These are phyloP conservation scores for Boletellus sp. DNA, from an alignment of 1,284 basidiomycete species.

Conservation along the genomic window DNA sequence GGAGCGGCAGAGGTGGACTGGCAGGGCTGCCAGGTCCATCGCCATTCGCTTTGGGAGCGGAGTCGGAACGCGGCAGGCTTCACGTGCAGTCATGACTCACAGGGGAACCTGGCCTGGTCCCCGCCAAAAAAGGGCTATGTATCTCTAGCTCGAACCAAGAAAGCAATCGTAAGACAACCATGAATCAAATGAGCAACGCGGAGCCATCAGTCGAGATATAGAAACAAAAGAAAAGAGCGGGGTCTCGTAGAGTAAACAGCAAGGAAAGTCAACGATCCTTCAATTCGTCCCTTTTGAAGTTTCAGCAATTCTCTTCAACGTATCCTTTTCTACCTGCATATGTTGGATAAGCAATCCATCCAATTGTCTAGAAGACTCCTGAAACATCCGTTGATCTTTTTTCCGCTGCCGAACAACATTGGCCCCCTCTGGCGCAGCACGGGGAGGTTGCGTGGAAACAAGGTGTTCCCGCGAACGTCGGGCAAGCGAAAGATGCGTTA, in stretches of 20 bases:
- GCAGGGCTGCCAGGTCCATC: slow-evolving; percentile 20
- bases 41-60: slow-evolving; percentile 26
- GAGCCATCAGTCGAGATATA: slow-evolving; percentile 3
- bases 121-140: slow-evolving; percentile 13
- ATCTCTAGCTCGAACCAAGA: too few species aligned
- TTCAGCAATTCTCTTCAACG: slow-evolving; percentile 62
- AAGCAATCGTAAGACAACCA: slow-evolving; percentile 20
- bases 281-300: slow-evolving; percentile 35
- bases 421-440: slow-evolving; percentile 29
- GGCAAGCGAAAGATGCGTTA: slow-evolving; percentile 31
- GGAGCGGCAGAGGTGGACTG: slow-evolving; percentile 5
- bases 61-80: slow-evolving; percentile 33
- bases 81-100: slow-evolving; percentile 27
- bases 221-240: slow-evolving; percentile 10
- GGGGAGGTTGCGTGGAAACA: slow-evolving; percentile 9
- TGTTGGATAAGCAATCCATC: slow-evolving; percentile 74
- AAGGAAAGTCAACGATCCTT: slow-evolving; percentile 16
- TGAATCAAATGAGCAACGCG: slow-evolving; percentile 17
- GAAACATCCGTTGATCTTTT: slow-evolving; percentile 38
- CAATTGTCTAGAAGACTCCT: slow-evolving; percentile 57
- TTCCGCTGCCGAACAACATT: slow-evolving; percentile 35
- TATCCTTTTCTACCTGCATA: slow-evolving; percentile 71
- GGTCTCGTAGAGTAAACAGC: slow-evolving; percentile 15
- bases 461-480: slow-evolving; percentile 33
- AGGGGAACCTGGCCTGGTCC: background rate